phyloP scores from a whole-genome alignment of 2,329 filamentous ascomycete genomes.

The Fusarium cicatricum region DNA sequence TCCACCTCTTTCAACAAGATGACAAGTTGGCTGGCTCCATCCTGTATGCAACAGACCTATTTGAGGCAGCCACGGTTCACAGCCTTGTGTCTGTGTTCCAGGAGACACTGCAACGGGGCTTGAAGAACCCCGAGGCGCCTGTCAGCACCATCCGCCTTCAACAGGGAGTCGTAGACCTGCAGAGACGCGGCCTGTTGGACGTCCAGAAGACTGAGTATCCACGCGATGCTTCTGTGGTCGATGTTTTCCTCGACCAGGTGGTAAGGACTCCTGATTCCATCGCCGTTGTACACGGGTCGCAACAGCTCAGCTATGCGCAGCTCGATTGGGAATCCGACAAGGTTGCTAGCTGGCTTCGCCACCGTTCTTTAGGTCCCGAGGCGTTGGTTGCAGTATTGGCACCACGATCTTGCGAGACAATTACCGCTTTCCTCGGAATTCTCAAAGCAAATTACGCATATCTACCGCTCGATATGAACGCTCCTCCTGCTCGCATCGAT shows the following conservation, averaged over 20 bases:
- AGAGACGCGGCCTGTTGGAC: not conserved
- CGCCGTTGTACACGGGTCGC: conserved; percentile 28
- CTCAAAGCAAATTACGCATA: conserved; percentile 40
- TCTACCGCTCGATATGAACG: conserved; percentile 34
- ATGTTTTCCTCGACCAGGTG: conserved; percentile 34
- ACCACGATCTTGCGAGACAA: conserved; percentile 35
- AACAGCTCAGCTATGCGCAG: conserved; percentile 18
- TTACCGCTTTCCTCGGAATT: conserved; percentile 35
- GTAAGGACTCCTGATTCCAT: conserved; percentile 4
- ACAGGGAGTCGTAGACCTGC: no score
- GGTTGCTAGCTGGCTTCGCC: conserved; percentile 29
- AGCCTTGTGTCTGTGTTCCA: conserved; percentile 28
- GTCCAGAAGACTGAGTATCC: conserved; percentile 3
- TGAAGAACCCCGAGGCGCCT: not conserved
- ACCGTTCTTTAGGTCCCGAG: conserved; percentile 9
- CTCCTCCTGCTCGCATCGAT: conserved; percentile 21
- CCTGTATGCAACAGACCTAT: conserved; percentile 37
- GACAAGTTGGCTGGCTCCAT: no score
- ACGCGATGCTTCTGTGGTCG: conserved; percentile 29
- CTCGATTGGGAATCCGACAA: conserved; percentile 29
- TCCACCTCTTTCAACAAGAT: conserved; percentile 36
- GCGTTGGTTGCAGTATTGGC: conserved; percentile 31
- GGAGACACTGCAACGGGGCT: conserved; percentile 28
- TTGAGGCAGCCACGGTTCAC: conserved; percentile 28
- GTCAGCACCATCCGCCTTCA: conserved; percentile 1